A percentile compares a stretch with the other conserved stretches of the same genome.
Evolutionary conservation across 1,139 yeast genomes (phyloP).

Genomic region (Geotrichum histeridarum): DNA sequence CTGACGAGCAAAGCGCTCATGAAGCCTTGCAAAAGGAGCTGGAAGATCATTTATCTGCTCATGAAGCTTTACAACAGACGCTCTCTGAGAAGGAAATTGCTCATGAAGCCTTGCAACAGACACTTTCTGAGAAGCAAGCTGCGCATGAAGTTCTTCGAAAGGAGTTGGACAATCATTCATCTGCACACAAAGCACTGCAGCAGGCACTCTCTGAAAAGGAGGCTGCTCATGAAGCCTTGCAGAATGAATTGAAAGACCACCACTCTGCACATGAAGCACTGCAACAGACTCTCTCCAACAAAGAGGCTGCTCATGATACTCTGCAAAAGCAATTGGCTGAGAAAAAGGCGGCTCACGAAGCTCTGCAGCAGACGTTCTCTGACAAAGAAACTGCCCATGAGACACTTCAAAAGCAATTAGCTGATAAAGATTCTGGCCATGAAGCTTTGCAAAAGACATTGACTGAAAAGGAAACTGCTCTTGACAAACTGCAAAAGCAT

Average conservation of each 20-base stretch:
- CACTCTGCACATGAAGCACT: slow-evolving; percentile 3
- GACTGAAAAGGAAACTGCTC: too few species aligned
- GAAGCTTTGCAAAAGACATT: neutral
- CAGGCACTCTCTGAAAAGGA: slow-evolving; percentile 5
- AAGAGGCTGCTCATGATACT: neutral
- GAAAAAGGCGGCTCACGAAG: neutral
- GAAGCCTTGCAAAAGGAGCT: slow-evolving; percentile 17
- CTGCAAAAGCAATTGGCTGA: slow-evolving; percentile 9
- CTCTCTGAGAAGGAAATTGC: slow-evolving; percentile 6
- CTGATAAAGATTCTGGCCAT: slow-evolving; percentile 4
- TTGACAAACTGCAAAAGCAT: too few species aligned
- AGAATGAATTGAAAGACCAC: neutral
- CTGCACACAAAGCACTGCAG: neutral
- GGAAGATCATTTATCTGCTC: neutral
- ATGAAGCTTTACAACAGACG: slow-evolving; percentile 8
- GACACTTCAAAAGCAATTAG: slow-evolving; percentile 10
- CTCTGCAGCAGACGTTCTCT: neutral
- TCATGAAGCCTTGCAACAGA: neutral
- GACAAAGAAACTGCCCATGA: slow-evolving; percentile 8
- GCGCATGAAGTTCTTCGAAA: neutral
- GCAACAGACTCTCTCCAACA: slow-evolving; percentile 1
- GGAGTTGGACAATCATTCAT: slow-evolving; percentile 6
- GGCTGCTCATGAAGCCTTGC: neutral
- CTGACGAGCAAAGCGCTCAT: slow-evolving; percentile 11
- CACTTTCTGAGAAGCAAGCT: neutral